Evolutionary conservation across 2,329 filamentous ascomycete genomes (phyloP).

Genomic region (Botrytis paeoniae): DNA sequence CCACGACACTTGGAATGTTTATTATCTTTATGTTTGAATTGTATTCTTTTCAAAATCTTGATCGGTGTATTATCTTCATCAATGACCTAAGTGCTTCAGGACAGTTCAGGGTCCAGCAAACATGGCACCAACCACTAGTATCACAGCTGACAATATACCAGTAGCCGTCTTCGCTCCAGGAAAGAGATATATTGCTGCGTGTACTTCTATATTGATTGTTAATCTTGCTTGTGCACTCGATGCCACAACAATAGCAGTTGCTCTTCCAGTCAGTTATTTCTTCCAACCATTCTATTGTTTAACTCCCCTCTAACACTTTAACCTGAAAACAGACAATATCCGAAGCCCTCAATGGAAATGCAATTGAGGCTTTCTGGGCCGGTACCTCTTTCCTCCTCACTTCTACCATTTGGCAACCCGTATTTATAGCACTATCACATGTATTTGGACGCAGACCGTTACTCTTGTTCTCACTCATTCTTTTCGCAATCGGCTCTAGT

Average conservation of each 20-base stretch:
- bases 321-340: constrained; percentile 47
- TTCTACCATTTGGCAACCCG: constrained; percentile 59
- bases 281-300: background rate
- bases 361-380: constrained; percentile 64
- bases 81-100: background rate
- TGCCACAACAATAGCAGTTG: constrained; percentile 52
- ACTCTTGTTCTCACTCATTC: constrained; percentile 24
- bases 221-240: constrained; percentile 60
- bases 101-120: background rate
- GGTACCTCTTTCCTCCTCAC: constrained; percentile 62
- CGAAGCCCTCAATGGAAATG: constrained; percentile 49
- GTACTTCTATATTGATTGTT: constrained; percentile 15
- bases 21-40: background rate
- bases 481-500: constrained; percentile 32
- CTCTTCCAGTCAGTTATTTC: constrained; percentile 26
- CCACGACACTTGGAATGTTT: background rate
- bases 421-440: constrained; percentile 32
- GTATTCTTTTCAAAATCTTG: background rate
- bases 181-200: constrained; percentile 9
- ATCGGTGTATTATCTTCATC: background rate
- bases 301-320: constrained; percentile 23
- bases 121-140: background rate
- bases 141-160: background rate
- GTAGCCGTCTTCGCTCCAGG: background rate
- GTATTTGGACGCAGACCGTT: constrained; percentile 28